phyloP scores from a whole-genome alignment of 768 basidiomycete genomes.

The Tylopilus intermedius region DNA sequence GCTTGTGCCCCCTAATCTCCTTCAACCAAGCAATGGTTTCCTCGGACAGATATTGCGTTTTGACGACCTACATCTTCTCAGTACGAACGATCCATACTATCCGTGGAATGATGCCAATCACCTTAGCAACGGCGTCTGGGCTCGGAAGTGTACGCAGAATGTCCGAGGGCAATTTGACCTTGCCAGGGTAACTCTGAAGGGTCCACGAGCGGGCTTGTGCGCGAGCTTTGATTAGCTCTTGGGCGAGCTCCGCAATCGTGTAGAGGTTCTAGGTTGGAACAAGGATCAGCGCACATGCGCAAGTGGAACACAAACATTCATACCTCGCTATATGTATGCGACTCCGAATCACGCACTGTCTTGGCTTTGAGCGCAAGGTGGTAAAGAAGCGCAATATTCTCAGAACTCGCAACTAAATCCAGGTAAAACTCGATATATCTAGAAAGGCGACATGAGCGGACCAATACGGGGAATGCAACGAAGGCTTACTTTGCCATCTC shows the following conservation, averaged over 20 bases:
- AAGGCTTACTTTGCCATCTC: slow-evolving; percentile 74
- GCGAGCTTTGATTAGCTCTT: slow-evolving; percentile 75
- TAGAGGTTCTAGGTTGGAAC: slow-evolving; percentile 68
- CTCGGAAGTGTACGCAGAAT: slow-evolving; percentile 71
- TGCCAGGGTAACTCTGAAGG: slow-evolving; percentile 74
- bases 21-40: slow-evolving; percentile 54
- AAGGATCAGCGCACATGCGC: neutral
- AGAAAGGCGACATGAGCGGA: neutral
- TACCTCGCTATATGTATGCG: slow-evolving; percentile 67
- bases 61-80: slow-evolving; percentile 47
- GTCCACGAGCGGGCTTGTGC: slow-evolving; percentile 64
- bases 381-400: slow-evolving; percentile 81
- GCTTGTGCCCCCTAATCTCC: slow-evolving; percentile 40
- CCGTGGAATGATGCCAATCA: slow-evolving; percentile 18
- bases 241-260: slow-evolving; percentile 80
- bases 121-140: slow-evolving; percentile 62
- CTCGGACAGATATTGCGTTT: slow-evolving; percentile 63
- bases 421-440: slow-evolving; percentile 92
- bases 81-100: neutral
- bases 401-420: slow-evolving; percentile 66
- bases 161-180: slow-evolving; percentile 73
- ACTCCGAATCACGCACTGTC: slow-evolving; percentile 77
- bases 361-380: slow-evolving; percentile 80
- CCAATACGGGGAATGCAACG: neutral
- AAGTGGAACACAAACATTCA: slow-evolving; percentile 2